phyloP scores from a whole-genome alignment of 2,329 filamentous ascomycete species.

The Penicillium paneum region DNA sequence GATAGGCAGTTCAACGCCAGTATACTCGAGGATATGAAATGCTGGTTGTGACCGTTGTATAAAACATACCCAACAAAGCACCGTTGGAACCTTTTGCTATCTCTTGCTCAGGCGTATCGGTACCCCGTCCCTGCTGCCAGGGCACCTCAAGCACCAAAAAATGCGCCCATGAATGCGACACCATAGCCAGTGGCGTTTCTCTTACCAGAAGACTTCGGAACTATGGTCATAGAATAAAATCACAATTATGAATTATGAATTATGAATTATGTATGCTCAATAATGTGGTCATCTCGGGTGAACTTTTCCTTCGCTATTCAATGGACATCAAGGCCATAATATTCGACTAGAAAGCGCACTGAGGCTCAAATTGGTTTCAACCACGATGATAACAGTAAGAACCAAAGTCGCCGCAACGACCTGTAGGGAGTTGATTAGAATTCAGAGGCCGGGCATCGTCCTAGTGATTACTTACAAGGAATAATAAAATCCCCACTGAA shows the following conservation, averaged over 20 bases:
- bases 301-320: neutral
- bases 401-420: conserved; percentile 18
- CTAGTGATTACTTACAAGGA: neutral
- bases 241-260: neutral
- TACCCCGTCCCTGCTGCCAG: too few species aligned
- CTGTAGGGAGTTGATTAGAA: conserved; percentile 2
- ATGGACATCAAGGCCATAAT: neutral
- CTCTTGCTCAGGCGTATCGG: too few species aligned
- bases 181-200: too few species aligned
- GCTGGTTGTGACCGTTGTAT: too few species aligned
- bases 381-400: conserved; percentile 17
- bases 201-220: too few species aligned
- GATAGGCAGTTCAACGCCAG: too few species aligned
- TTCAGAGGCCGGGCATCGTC: neutral
- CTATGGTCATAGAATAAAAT: neutral
- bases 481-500: conserved; percentile 45
- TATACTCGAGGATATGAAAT: too few species aligned
- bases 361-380: conserved; percentile 12
- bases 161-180: too few species aligned
- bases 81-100: too few species aligned
- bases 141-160: too few species aligned
- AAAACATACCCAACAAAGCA: too few species aligned
- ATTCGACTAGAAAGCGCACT: neutral
- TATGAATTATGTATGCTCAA: neutral
- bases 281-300: neutral